Evolutionary conservation across 768 basidiomycete species (phyloP).

Genomic region (Boletus bicolor): DNA sequence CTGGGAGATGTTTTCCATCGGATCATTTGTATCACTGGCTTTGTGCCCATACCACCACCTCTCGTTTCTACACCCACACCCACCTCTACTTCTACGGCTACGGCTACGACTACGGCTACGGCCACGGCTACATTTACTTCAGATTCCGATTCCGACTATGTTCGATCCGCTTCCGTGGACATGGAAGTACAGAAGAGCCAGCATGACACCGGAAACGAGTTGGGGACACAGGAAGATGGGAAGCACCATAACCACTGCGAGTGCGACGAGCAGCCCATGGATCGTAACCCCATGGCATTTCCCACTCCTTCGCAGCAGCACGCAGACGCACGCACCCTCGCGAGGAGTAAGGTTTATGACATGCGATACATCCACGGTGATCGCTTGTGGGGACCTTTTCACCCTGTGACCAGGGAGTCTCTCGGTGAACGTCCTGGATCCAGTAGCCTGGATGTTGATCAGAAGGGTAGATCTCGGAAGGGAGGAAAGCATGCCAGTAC

Average conservation of each 20-base stretch:
- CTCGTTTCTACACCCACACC: not conserved
- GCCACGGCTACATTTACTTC: too few species aligned
- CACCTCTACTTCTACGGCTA: not conserved
- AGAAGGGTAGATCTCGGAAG: not conserved
- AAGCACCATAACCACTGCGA: not conserved
- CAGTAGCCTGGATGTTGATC: not conserved
- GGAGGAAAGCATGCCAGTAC: not conserved
- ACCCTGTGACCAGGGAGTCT: conserved; percentile 13
- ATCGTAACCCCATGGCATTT: not conserved
- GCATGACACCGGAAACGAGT: not conserved
- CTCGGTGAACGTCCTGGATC: not conserved
- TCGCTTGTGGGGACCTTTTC: conserved; percentile 30
- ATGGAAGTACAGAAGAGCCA: not conserved
- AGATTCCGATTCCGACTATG: not conserved
- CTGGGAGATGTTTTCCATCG: conserved; percentile 39
- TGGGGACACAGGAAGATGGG: not conserved
- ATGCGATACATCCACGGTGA: conserved; percentile 30
- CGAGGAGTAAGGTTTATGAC: conserved; percentile 30
- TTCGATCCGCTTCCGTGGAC: not conserved
- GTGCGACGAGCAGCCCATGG: not conserved
- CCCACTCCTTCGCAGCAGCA: conserved; percentile 14
- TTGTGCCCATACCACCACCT: conserved; percentile 31
- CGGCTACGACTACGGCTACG: not conserved
- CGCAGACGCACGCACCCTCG: conserved; percentile 26
- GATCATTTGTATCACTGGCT: conserved; percentile 45